Evolutionary conservation across 2,329 filamentous ascomycete genomes (phyloP).

Genomic region (Bipolaris zeicola): DNA sequence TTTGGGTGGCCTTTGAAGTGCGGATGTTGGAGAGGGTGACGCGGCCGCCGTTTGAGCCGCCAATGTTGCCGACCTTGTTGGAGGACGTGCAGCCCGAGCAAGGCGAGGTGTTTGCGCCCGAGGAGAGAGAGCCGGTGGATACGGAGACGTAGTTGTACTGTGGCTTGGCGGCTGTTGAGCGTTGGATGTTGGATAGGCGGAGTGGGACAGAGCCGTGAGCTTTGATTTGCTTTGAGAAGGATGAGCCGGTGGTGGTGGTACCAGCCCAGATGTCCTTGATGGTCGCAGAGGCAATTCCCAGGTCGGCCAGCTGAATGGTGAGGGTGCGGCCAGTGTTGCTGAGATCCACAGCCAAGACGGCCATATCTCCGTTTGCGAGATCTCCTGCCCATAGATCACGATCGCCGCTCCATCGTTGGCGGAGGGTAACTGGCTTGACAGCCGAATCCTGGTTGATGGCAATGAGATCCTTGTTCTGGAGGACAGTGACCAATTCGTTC

Average conservation of each 20-base stretch:
- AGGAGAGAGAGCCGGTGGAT: constrained; percentile 21
- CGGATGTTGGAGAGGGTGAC: constrained; percentile 26
- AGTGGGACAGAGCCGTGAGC: constrained; percentile 23
- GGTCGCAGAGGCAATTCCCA: constrained; percentile 22
- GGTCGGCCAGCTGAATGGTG: constrained; percentile 18
- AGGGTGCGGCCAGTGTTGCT: constrained; percentile 24
- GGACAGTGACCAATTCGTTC: constrained; percentile 15
- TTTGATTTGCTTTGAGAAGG: constrained; percentile 26
- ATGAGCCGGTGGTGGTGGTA: constrained; percentile 12
- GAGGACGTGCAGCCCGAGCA: constrained; percentile 25
- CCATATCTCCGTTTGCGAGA: constrained; percentile 27
- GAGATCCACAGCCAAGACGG: constrained; percentile 25
- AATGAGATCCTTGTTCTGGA: constrained; percentile 30
- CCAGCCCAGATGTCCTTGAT: constrained; percentile 28
- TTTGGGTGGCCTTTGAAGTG: constrained; percentile 22
- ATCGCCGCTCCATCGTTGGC: constrained; percentile 25
- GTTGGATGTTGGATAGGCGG: constrained; percentile 25
- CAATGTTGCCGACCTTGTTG: constrained; percentile 26
- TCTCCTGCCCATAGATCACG: constrained; percentile 28
- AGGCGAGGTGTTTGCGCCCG: constrained; percentile 19
- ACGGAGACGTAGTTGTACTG: constrained; percentile 24
- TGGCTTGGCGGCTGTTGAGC: constrained; percentile 10
- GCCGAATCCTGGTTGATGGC: constrained; percentile 28
- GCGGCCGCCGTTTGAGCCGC: constrained; percentile 20
- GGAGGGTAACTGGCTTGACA: constrained; percentile 25